These are phyloP conservation scores for Arthrinium puccinioides DNA, from an alignment of 2,329 filamentous ascomycete species.

Conservation along the genomic window DNA sequence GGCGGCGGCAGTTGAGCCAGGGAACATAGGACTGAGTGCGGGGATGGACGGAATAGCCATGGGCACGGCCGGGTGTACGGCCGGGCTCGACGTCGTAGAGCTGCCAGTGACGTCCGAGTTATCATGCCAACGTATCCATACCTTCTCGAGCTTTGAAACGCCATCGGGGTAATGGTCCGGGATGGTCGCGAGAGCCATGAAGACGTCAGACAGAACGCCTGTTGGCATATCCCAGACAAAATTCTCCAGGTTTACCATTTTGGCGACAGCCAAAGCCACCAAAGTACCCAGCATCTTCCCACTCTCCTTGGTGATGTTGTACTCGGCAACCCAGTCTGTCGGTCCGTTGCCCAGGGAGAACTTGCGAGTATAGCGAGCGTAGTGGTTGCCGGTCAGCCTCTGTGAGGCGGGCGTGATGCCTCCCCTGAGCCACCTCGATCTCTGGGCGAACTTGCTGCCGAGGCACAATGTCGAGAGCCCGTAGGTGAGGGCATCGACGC, in stretches of 20 bases:
- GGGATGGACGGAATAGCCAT: constrained; percentile 8
- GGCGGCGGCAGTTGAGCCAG: constrained; percentile 19
- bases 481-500: constrained; percentile 77
- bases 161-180: constrained; percentile 52
- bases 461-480: constrained; percentile 74
- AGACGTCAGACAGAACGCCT: constrained; percentile 72
- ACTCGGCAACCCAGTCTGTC: constrained; percentile 70
- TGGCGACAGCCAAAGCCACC: constrained; percentile 69
- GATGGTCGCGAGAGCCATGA: constrained; percentile 68
- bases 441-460: constrained; percentile 41
- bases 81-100: constrained; percentile 20
- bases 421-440: constrained; percentile 26
- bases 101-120: constrained; percentile 44
- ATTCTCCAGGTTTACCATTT: constrained; percentile 74
- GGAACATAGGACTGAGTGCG: constrained; percentile 15
- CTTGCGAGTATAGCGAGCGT: constrained; percentile 71
- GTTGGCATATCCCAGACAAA: constrained; percentile 91
- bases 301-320: constrained; percentile 73
- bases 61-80: constrained; percentile 15
- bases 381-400: constrained; percentile 50
- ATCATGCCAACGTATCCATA: constrained; percentile 81
- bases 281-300: constrained; percentile 86
- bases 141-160: constrained; percentile 59
- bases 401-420: constrained; percentile 12
- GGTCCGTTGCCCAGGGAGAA: constrained; percentile 83